These are phyloP conservation scores for Colletotrichum destructivum DNA, from an alignment of 2,329 filamentous ascomycete species.

Conservation along the genomic window DNA sequence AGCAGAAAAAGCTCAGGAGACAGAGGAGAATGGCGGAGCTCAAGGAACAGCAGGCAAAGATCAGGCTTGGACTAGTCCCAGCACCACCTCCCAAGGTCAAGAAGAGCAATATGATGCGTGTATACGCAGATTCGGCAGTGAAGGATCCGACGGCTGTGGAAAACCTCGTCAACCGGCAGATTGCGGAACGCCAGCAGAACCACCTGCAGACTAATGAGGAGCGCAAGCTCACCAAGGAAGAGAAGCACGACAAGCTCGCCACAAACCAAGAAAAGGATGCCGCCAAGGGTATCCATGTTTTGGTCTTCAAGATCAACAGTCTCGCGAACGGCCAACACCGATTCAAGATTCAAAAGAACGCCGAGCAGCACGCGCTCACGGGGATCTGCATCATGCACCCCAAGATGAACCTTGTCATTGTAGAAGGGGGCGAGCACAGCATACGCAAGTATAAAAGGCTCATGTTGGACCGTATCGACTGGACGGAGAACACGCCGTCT, in stretches of 20 bases:
- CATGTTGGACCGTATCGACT: conserved; percentile 94
- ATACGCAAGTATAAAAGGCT: conserved; percentile 91
- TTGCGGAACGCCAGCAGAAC: conserved; percentile 85
- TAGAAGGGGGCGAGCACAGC: conserved; percentile 90
- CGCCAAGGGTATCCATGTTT: conserved; percentile 85
- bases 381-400: conserved; percentile 95
- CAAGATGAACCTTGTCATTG: conserved; percentile 88
- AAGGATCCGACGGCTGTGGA: conserved; percentile 98
- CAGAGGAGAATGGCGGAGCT: conserved; percentile 92
- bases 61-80: conserved; percentile 89
- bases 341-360: conserved; percentile 93
- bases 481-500: conserved; percentile 89
- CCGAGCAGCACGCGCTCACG: conserved; percentile 88
- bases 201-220: conserved; percentile 87
- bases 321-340: conserved; percentile 94
- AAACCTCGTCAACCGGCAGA: conserved; percentile 92
- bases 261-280: conserved; percentile 90
- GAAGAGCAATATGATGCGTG: conserved; percentile 97
- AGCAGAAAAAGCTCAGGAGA: conserved; percentile 91
- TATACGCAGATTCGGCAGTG: conserved; percentile 73
- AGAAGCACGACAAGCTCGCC: conserved; percentile 86
- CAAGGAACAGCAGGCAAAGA: conserved; percentile 97
- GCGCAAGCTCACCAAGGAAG: conserved; percentile 89
- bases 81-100: conserved; percentile 97
- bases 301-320: conserved; percentile 91